These are phyloP conservation scores for Spathaspora arborariae DNA, from an alignment of 805 yeast genomes.

Conservation along the genomic window DNA sequence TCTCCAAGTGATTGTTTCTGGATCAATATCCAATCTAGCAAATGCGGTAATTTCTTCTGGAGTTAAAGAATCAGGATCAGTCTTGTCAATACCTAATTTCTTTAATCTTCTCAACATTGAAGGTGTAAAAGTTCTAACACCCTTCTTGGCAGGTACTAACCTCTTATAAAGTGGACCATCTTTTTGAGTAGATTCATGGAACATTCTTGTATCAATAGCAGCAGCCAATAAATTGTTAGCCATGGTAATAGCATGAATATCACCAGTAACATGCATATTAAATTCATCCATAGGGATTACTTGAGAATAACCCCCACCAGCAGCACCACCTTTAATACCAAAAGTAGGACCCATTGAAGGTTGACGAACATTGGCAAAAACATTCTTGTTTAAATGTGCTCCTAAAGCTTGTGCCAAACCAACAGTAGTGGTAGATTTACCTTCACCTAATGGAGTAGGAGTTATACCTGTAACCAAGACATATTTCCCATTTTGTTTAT, in stretches of 20 bases:
- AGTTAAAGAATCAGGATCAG: conserved; percentile 70
- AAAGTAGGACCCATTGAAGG: conserved; percentile 89
- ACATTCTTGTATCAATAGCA: conserved; percentile 82
- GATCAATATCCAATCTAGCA: conserved; percentile 72
- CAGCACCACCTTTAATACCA: conserved; percentile 89
- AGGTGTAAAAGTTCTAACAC: conserved; percentile 60
- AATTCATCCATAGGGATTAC: conserved; percentile 88
- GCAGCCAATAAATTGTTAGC: conserved; percentile 81
- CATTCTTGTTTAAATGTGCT: conserved; percentile 65
- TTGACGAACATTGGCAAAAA: conserved; percentile 79
- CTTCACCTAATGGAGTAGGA: conserved; percentile 84
- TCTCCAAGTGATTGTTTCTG: conserved; percentile 76
- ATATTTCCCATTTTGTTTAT: conserved; percentile 64
- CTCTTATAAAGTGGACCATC: conserved; percentile 72
- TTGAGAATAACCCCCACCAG: conserved; percentile 87
- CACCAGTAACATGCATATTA: conserved; percentile 84
- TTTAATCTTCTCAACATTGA: conserved; percentile 65
- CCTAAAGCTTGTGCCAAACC: conserved; percentile 80
- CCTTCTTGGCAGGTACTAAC: conserved; percentile 72
- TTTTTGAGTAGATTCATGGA: conserved; percentile 75
- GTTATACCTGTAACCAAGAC: conserved; percentile 80
- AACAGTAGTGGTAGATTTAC: conserved; percentile 80
- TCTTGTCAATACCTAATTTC: conserved; percentile 65
- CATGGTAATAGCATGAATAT: conserved; percentile 79
- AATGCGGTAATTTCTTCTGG: conserved; percentile 62